Conservation (phyloP, 2,329 filamentous ascomycete genomes). For the Diaporthe sp. region DNA sequence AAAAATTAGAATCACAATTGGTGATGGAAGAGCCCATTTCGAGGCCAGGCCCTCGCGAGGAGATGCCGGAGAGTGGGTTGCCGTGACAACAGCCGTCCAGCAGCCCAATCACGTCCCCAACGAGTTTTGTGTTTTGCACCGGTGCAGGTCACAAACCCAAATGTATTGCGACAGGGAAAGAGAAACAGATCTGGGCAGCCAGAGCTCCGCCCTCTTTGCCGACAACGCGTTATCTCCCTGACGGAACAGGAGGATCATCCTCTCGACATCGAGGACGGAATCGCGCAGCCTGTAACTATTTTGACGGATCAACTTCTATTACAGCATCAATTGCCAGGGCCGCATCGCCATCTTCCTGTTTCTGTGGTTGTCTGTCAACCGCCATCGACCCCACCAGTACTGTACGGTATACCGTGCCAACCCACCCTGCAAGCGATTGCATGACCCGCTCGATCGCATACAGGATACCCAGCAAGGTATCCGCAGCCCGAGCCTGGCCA, state of each 20-base stretch:
- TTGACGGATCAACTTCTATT: neutral
- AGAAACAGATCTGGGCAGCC: neutral
- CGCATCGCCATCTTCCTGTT: neutral
- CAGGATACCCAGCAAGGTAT: conserved; percentile 11
- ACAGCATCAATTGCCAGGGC: conserved; percentile 22
- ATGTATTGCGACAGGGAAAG: neutral
- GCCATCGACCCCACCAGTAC: conserved; percentile 11
- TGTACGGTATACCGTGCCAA: conserved; percentile 11
- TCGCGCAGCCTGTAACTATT: neutral
- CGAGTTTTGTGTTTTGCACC: conserved; percentile 11
- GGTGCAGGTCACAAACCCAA: conserved; percentile 9
- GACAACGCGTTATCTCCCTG: neutral
- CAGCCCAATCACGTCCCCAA: conserved; percentile 22
- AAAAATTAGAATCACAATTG: neutral
- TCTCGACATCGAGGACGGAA: neutral
- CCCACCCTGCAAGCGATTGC: conserved; percentile 35
- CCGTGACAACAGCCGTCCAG: conserved; percentile 30
- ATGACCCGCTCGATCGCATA: conserved; percentile 31
- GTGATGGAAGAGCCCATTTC: neutral
- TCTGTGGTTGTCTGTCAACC: neutral
- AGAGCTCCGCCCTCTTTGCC: conserved; percentile 4
- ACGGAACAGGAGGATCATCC: neutral
- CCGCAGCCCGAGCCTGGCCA: conserved; percentile 21
- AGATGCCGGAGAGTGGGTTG: conserved; percentile 1
- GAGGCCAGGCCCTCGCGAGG: neutral